These are phyloP conservation scores for Rhynchospora tenuis DNA, from an alignment of 176 grass and related monocot species.

Conservation along the genomic window DNA sequence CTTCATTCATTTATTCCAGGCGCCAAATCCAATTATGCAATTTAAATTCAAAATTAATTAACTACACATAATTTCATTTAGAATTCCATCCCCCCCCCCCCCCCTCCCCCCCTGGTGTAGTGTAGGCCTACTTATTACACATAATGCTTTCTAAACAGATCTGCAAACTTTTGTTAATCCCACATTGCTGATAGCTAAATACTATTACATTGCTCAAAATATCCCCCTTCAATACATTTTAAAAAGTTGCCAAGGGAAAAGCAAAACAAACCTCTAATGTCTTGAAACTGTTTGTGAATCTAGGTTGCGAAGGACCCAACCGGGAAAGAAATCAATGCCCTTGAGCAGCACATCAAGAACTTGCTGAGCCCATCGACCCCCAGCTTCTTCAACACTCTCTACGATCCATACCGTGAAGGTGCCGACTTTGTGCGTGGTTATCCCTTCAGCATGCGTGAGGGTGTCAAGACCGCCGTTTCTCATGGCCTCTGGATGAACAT, in stretches of 20 bases:
- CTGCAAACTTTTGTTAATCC: not conserved
- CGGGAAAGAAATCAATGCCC: constrained; percentile 83
- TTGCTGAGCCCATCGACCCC: constrained; percentile 71
- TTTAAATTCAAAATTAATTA: not conserved
- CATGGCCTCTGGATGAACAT: constrained; percentile 94
- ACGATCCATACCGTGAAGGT: constrained; percentile 74
- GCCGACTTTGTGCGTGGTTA: constrained; percentile 92
- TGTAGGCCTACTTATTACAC: not conserved
- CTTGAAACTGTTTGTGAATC: not conserved
- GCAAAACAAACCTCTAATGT: not conserved
- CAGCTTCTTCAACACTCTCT: constrained; percentile 91
- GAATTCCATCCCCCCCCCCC: not conserved
- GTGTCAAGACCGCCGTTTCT: constrained; percentile 61
- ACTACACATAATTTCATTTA: not conserved
- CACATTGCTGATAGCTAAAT: not conserved
- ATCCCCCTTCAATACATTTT: not conserved
- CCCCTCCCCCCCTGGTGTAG: not conserved
- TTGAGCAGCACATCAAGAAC: constrained; percentile 93
- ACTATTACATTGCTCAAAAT: not conserved
- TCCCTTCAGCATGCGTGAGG: constrained; percentile 86
- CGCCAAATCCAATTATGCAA: not conserved
- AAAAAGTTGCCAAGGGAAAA: not conserved
- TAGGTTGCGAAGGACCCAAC: constrained; percentile 91
- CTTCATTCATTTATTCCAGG: not conserved
- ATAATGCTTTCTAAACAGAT: not conserved